These are phyloP conservation scores for Candida xiaguanensis DNA, from an alignment of 805 yeast genomes.

Conservation along the genomic window DNA sequence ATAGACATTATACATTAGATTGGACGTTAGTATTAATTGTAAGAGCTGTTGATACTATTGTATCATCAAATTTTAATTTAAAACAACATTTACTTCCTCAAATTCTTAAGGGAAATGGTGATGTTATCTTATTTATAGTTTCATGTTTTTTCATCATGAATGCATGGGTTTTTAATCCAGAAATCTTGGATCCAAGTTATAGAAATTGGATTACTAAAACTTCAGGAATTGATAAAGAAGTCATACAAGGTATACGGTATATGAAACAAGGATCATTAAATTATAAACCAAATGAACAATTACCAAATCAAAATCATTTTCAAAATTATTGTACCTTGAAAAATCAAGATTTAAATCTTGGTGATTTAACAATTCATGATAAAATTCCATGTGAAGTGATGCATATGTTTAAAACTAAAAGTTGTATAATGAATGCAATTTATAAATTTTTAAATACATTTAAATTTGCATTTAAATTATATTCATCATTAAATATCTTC, in stretches of 20 bases:
- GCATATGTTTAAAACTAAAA: conserved; percentile 27
- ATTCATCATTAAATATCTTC: conserved; percentile 33
- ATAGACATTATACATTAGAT: conserved; percentile 26
- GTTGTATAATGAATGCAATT: conserved; percentile 37
- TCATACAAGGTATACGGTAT: conserved; percentile 25
- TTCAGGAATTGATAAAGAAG: conserved; percentile 38
- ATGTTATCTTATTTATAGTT: conserved; percentile 20
- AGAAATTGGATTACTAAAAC: conserved; percentile 42
- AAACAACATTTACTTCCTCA: conserved; percentile 9
- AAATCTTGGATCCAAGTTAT: conserved; percentile 33
- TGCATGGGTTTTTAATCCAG: conserved; percentile 32
- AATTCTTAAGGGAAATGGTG: conserved; percentile 14
- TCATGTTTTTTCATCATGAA: conserved; percentile 26
- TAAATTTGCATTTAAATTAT: conserved; percentile 29
- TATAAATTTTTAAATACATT: conserved; percentile 35
- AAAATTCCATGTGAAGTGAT: conserved; percentile 32
- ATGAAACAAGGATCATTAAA: conserved; percentile 22
- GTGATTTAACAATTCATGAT: conserved; percentile 15
- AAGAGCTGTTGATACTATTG: conserved; percentile 25
- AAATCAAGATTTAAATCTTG: conserved; percentile 28
- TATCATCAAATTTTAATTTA: conserved; percentile 5
- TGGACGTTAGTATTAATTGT: conserved; percentile 26
- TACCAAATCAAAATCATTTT: conserved; percentile 20
- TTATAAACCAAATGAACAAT: conserved; percentile 13
- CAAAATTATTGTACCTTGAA: conserved; percentile 22